Conservation (phyloP, 768 basidiomycete species). For the Naematelia encephala region DNA sequence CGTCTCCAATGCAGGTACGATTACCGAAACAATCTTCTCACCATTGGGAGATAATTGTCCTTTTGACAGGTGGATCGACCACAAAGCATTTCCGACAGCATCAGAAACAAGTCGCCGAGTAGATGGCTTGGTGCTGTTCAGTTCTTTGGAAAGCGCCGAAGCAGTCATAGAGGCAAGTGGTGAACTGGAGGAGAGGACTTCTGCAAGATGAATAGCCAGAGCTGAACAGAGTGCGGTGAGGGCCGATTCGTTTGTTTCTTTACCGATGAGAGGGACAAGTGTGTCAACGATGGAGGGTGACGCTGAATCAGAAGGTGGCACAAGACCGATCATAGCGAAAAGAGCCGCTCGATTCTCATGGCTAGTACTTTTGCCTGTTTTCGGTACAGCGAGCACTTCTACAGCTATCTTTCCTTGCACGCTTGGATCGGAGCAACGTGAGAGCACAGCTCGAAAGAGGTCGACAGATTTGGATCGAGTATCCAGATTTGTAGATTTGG, state of each 20-base stretch:
- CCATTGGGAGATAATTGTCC: slow-evolving; percentile 54
- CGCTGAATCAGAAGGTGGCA: slow-evolving; percentile 57
- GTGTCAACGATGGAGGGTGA: slow-evolving; percentile 56
- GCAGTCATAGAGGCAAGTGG: slow-evolving; percentile 55
- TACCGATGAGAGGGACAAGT: slow-evolving; percentile 57
- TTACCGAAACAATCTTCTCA: slow-evolving; percentile 57
- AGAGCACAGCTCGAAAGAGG: slow-evolving; percentile 58
- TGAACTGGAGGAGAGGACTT: slow-evolving; percentile 55
- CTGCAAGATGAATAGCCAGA: slow-evolving; percentile 61
- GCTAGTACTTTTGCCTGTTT: slow-evolving; percentile 78
- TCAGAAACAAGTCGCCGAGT: slow-evolving; percentile 63
- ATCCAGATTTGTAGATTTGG: slow-evolving; percentile 61
- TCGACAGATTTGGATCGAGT: slow-evolving; percentile 61
- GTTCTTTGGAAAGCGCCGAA: slow-evolving; percentile 65
- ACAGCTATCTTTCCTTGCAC: slow-evolving; percentile 57
- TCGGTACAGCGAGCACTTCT: slow-evolving; percentile 71
- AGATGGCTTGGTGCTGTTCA: slow-evolving; percentile 63
- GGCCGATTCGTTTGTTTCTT: slow-evolving; percentile 75
- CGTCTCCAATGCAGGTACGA: slow-evolving; percentile 65
- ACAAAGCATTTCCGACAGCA: slow-evolving; percentile 63
- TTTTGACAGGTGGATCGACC: slow-evolving; percentile 51
- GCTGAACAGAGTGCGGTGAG: slow-evolving; percentile 58
- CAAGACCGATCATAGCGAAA: slow-evolving; percentile 67
- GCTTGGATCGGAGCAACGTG: slow-evolving; percentile 39
- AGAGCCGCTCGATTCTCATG: slow-evolving; percentile 79